These are phyloP conservation scores for Catenaria anguillulae DNA, from an alignment of 371 early-diverging fungal species.

Conservation along the genomic window DNA sequence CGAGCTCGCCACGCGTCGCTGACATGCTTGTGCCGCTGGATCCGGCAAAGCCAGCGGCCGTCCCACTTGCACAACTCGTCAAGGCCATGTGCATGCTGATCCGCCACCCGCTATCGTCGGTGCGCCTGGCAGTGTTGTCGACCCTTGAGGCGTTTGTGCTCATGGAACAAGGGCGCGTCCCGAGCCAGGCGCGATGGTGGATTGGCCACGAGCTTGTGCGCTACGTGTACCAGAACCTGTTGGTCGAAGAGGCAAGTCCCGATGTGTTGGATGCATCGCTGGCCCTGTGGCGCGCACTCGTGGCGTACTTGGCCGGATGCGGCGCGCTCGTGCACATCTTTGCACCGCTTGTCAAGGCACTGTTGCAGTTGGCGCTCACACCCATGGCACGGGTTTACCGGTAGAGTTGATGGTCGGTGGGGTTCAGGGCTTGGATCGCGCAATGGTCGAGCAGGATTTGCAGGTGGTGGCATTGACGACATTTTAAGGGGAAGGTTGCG, in stretches of 20 bases:
- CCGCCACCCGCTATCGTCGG: conserved; percentile 76
- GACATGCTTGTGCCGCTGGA: conserved; percentile 26
- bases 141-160: conserved; percentile 56
- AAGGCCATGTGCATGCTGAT: conserved; percentile 87
- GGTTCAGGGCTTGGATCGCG: no score
- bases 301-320: conserved; percentile 14
- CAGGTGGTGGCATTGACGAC: no score
- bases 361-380: conserved; percentile 40
- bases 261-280: conserved; percentile 41
- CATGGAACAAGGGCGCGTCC: conserved; percentile 29
- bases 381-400: no score
- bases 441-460: conserved; percentile 82
- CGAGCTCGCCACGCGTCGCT: conserved; percentile 44
- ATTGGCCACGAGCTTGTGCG: conserved; percentile 56
- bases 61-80: conserved; percentile 58
- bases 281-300: conserved; percentile 52
- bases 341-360: conserved; percentile 9
- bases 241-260: conserved; percentile 56
- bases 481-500: no score
- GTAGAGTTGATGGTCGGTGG: no score
- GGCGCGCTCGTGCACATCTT: not conserved
- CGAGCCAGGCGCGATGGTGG: conserved; percentile 34
- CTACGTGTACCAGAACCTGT: conserved; percentile 73
- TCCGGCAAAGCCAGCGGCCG: conserved; percentile 22
- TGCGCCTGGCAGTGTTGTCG: conserved; percentile 69